Evolutionary conservation across 805 yeast species (phyloP).

Genomic region (Ogataea glucozyma): DNA sequence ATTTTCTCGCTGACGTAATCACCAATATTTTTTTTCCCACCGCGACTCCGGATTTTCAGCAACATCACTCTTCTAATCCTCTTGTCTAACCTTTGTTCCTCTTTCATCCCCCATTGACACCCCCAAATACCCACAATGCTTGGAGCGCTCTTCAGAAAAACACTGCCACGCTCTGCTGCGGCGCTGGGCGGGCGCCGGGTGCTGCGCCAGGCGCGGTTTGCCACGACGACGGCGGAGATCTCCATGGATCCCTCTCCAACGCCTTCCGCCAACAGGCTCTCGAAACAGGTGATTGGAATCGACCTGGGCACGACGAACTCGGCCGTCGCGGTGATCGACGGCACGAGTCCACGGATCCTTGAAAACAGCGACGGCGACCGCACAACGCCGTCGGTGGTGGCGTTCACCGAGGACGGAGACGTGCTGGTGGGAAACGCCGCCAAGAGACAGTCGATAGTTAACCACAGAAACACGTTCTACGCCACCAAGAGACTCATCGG

Average conservation of each 20-base stretch:
- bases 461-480: conserved; percentile 89
- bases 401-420: conserved; percentile 85
- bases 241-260: conserved; percentile 30
- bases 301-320: conserved; percentile 90
- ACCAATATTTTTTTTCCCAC: too few species aligned
- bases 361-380: conserved; percentile 79
- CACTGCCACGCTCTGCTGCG: background rate
- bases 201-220: background rate
- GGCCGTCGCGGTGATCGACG: conserved; percentile 84
- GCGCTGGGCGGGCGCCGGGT: too few species aligned
- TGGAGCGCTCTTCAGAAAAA: background rate
- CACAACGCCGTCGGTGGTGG: conserved; percentile 92
- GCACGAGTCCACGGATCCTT: conserved; percentile 70
- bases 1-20: too few species aligned
- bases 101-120: too few species aligned
- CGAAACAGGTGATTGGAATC: conserved; percentile 64
- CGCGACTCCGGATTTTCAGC: too few species aligned
- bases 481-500: conserved; percentile 96
- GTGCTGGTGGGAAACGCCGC: conserved; percentile 93
- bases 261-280: background rate
- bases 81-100: too few species aligned
- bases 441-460: conserved; percentile 93
- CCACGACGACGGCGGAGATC: conserved; percentile 1
- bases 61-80: too few species aligned
- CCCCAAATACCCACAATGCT: background rate